Evolutionary conservation across 1,284 basidiomycete species (phyloP).

Genomic region (Leccinum fuscescens): DNA sequence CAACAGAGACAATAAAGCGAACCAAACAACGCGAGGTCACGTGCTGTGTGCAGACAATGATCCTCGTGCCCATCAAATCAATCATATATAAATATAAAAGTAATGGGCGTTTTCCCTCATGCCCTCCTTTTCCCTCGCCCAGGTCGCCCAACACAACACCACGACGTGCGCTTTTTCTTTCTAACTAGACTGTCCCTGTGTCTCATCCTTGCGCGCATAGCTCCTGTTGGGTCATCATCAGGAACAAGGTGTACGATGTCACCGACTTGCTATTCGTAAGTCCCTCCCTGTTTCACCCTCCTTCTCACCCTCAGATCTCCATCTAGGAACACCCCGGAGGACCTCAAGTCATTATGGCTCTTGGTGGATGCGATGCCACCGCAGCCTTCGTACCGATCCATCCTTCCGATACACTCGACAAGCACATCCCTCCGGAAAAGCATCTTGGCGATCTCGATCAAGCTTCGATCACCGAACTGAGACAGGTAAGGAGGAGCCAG

Average conservation of each 20-base stretch:
- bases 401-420: constrained; percentile 67
- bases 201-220: constrained; percentile 32
- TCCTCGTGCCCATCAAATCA: not conserved
- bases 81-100: not conserved
- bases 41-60: constrained; percentile 29
- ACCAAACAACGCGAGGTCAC: constrained; percentile 56
- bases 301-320: constrained; percentile 3
- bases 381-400: constrained; percentile 72
- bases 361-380: constrained; percentile 80
- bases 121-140: constrained; percentile 38
- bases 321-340: constrained; percentile 81
- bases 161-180: constrained; percentile 38
- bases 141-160: constrained; percentile 55
- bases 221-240: constrained; percentile 89
- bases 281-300: constrained; percentile 5
- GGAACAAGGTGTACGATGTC: constrained; percentile 76
- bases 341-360: constrained; percentile 70
- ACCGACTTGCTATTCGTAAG: constrained; percentile 77
- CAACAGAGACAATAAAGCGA: constrained; percentile 37
- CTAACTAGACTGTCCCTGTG: not conserved
- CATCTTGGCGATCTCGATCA: constrained; percentile 71
- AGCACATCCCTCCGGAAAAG: constrained; percentile 62
- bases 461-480: constrained; percentile 46
- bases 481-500: constrained; percentile 40
- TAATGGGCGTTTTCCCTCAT: constrained; percentile 22